phyloP scores from a whole-genome alignment of 371 early-diverging fungal species.

The Apophysomyces elegans region DNA sequence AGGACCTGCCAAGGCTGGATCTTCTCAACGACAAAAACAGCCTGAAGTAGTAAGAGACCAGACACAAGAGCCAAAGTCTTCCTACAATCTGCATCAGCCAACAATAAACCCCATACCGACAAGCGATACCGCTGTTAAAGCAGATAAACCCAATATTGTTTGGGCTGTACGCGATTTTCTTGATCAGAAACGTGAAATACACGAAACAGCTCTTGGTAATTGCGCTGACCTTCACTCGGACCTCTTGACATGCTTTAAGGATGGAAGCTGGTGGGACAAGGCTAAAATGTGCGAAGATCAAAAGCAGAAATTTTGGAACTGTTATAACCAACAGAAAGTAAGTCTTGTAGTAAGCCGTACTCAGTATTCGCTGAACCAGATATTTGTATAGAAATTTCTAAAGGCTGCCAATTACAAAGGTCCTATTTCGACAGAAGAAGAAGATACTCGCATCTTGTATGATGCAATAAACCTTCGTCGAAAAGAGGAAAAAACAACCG shows the following conservation, averaged over 20 bases:
- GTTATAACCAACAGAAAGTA: slow-evolving; percentile 58
- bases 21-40: slow-evolving; percentile 12
- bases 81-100: slow-evolving; percentile 22
- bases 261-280: slow-evolving; percentile 69
- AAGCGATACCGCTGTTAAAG: slow-evolving; percentile 3
- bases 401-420: slow-evolving; percentile 48
- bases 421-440: slow-evolving; percentile 38
- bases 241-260: slow-evolving; percentile 53
- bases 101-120: slow-evolving; percentile 20
- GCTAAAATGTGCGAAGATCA: slow-evolving; percentile 66
- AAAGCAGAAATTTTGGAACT: slow-evolving; percentile 57
- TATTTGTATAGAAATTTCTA: slow-evolving; percentile 34
- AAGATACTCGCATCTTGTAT: slow-evolving; percentile 29
- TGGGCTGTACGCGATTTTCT: slow-evolving; percentile 39
- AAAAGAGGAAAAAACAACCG: slow-evolving; percentile 9
- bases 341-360: background rate
- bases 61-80: slow-evolving; percentile 29
- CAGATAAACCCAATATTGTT: slow-evolving; percentile 20
- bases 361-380: background rate
- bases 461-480: slow-evolving; percentile 23
- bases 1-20: slow-evolving; percentile 21
- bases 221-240: slow-evolving; percentile 63
- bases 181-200: slow-evolving; percentile 56
- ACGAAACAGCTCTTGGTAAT: slow-evolving; percentile 51
- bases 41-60: slow-evolving; percentile 11